Evolutionary conservation across 495 filamentous ascomycete genomes (phyloP), one percentile per base, ranked within the genome.

Genomic region (Penicillium flavigenum): DNA sequence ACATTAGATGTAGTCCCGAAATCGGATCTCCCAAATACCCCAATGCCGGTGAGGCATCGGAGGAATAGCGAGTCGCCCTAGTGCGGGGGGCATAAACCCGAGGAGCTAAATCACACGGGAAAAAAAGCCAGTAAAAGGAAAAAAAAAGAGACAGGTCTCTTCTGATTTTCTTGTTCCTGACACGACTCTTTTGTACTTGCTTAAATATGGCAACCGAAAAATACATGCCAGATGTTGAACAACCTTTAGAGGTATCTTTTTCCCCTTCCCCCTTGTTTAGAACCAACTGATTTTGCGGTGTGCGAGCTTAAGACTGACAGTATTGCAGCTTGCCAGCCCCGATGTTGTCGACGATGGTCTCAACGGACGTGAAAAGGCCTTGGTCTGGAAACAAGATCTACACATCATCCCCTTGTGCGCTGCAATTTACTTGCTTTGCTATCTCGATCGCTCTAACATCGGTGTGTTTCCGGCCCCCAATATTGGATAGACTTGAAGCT

Each of bases 371-470:
- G 72, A 74, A 56, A 74, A 62, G 54, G 65, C 66, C 14, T 61
- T 88, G 5, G 53, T 87, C 42, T 76, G 80, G 67, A 86, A 82
- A 60, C 85, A 86, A 54, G 85, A 88, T 67, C 61, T 80, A 36
- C 76, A 77, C 51, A 86, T 88, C 57, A 61, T 88, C 16, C 84
- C 84, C 0, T 66, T 86, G 20, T 76, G 74, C 17, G 83, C 85
- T 14, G 68, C 64, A 14, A 86, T 86, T 49, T 87, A 86, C 65
- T 76, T 87, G 39, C 77, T 88, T 42, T 87, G 83, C 68, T 87
- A 83, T 65, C 69, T 88, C 29, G 86, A 88, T 70, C 81, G 86
- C 7, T 81, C 81, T 19, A 88, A 88, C 67, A 87, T 88, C 47
- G 86, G 84, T 77, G 57, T 59, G 62, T 63, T 14, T 38, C 3